Conservation (phyloP, 2,329 filamentous ascomycete genomes). For the Stachybotrys chartarum region DNA sequence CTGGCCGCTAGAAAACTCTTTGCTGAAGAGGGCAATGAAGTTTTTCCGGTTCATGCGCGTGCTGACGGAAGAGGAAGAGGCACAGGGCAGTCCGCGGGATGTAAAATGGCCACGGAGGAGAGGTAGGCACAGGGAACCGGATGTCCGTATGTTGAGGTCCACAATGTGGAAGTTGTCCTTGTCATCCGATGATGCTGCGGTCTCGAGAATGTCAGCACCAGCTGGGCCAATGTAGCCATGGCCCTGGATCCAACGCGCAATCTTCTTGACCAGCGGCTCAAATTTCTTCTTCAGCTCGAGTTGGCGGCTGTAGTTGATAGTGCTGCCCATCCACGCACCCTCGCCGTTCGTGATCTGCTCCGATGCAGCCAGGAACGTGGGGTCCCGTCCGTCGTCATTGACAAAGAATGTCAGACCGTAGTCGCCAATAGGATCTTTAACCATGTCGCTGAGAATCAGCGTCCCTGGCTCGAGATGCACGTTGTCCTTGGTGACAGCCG, state of each 20-base stretch:
- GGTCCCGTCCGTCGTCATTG: constrained; percentile 11
- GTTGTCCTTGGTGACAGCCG: constrained; percentile 20
- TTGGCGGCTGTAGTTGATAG: constrained; percentile 23
- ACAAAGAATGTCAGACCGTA: constrained; percentile 28
- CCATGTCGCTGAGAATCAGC: constrained; percentile 22
- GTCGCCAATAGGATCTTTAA: constrained; percentile 21
- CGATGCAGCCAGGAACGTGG: constrained; percentile 23
- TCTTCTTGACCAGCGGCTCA: constrained; percentile 10
- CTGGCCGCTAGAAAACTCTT: constrained; percentile 15
- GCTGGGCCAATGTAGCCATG: constrained; percentile 24
- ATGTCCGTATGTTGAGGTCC: constrained; percentile 25
- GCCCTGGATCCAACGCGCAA: constrained; percentile 17
- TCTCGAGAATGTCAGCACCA: constrained; percentile 25
- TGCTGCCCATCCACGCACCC: constrained; percentile 26
- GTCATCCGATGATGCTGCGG: not conserved
- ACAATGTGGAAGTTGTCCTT: constrained; percentile 17
- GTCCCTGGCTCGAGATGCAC: constrained; percentile 21
- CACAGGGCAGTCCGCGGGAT: constrained; percentile 14
- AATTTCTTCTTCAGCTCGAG: constrained; percentile 19
- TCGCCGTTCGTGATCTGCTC: constrained; percentile 24
- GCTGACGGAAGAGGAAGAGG: constrained; percentile 20
- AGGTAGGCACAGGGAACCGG: constrained; percentile 21
- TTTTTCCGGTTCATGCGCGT: constrained; percentile 10
- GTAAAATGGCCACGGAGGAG: constrained; percentile 21
- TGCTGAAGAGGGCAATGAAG: constrained; percentile 17